Evolutionary conservation across 192 early-diverging fungal genomes (phyloP), one percentile per base, ranked within the genome.

Genomic region (Backusella circina): DNA sequence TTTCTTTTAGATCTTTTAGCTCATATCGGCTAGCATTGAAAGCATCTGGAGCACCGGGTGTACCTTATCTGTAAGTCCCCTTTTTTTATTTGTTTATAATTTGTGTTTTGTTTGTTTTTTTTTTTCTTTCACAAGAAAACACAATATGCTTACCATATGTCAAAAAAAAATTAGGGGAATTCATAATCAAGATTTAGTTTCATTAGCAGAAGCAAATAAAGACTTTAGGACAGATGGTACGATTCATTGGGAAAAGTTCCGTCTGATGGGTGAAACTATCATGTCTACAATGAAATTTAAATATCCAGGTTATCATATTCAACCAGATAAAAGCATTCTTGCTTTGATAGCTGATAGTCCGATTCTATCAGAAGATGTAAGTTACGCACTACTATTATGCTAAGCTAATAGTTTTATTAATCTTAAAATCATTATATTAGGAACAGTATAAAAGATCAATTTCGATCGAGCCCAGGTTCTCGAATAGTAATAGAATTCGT

Each of bases 201-300:
- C 92, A 36, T 89, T 93, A 65, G 88, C 91, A 21, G 93, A 95
- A 74, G 86, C 85, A 3, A 91, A 93, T 75, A 86, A 88, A 44
- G 91, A 94, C 74, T 77, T 84, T 26, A 84, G 86, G 5, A 51
- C 80, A 21, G 90, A 92, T 73, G 91, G 92, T 2, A 84, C 83
- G 6, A 81, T 95, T 64, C 92, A 95, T 80, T 86, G 93, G 81
- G 81, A 88, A 69, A 95, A 95, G 76, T 93, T 91, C 76, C 72
- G 88, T 50, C 57, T 91, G 47, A 88, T 95, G 86, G 79, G 79
- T 13, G 73, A 80, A 32, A 75, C 67, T 0, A 76, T 80, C 41
- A 47, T 80, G 41, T 71, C 64, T 16, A 71, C 72, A 41, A 72
- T 78, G 72, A 72, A 72, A 32, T 78, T 78, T 18, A 71, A 78